Conservation (phyloP, 371 early-diverging fungal species). For the Dinochytrium kinnereticum region DNA sequence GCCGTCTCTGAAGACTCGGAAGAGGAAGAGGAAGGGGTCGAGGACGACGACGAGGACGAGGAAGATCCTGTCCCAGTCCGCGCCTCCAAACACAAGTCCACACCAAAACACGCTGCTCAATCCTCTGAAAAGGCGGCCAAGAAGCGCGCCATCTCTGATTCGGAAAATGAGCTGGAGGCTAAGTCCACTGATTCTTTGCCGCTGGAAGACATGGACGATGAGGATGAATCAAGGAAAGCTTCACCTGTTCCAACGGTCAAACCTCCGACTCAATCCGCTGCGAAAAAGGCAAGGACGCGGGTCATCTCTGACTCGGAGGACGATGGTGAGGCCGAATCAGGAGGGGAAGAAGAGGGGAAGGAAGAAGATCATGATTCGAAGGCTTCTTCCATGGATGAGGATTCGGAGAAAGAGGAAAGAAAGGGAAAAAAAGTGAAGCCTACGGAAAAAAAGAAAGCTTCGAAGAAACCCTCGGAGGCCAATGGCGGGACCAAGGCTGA, state of each 20-base stretch:
- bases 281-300: too few species aligned
- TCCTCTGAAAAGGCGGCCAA: not conserved
- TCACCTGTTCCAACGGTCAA: too few species aligned
- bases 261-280: too few species aligned
- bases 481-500: too few species aligned
- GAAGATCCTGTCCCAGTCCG: too few species aligned
- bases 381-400: not conserved
- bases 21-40: not conserved
- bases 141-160: not conserved
- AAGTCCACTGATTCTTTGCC: too few species aligned
- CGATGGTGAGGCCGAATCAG: not conserved
- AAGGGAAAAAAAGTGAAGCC: not conserved
- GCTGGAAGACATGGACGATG: not conserved
- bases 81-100: too few species aligned
- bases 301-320: slow-evolving; percentile 7
- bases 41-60: not conserved
- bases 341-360: not conserved
- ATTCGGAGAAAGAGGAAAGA: slow-evolving; percentile 1
- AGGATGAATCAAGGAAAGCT: not conserved
- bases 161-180: not conserved
- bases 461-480: not conserved
- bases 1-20: too few species aligned
- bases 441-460: not conserved
- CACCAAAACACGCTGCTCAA: too few species aligned
- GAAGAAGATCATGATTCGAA: not conserved